Evolutionary conservation across 2,329 filamentous ascomycete species (phyloP).

Genomic region (Hypoxylon sp.): DNA sequence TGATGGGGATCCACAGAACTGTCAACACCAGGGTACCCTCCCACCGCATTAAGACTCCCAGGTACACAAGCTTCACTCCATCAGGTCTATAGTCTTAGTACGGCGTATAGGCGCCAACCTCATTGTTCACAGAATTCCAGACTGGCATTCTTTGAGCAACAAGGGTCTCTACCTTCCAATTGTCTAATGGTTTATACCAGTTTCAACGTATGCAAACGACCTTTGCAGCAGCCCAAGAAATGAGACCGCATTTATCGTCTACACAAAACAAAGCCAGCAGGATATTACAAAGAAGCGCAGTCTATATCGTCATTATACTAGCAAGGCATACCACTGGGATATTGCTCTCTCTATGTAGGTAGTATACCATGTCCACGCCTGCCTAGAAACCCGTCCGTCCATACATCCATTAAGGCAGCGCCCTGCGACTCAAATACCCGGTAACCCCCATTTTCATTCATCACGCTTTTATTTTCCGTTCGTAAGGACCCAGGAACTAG

Average conservation of each 20-base stretch:
- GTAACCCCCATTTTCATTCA: constrained; percentile 11
- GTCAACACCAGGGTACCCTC: not conserved
- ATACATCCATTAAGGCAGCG: constrained; percentile 13
- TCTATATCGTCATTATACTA: constrained; percentile 12
- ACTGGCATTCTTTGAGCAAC: too few relatives aligned
- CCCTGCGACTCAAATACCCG: constrained; percentile 2
- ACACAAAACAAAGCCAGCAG: not conserved
- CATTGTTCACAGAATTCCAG: not conserved
- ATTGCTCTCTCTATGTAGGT: constrained; percentile 17
- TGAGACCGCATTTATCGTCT: not conserved
- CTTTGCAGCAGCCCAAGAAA: not conserved
- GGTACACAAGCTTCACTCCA: not conserved
- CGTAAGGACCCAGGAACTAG: constrained; percentile 53
- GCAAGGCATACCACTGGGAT: not conserved
- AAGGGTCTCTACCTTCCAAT: not conserved
- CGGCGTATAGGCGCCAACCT: not conserved
- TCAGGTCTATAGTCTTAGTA: not conserved
- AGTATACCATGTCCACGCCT: constrained; percentile 11
- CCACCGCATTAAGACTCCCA: not conserved
- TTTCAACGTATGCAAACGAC: not conserved
- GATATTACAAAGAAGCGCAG: constrained; percentile 1
- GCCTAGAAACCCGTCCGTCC: constrained; percentile 8
- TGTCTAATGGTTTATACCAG: not conserved
- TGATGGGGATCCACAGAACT: not conserved
- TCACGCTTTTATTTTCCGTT: constrained; percentile 32